Conservation (phyloP, 2,329 filamentous ascomycete species). For the Trichoderma sp. region DNA sequence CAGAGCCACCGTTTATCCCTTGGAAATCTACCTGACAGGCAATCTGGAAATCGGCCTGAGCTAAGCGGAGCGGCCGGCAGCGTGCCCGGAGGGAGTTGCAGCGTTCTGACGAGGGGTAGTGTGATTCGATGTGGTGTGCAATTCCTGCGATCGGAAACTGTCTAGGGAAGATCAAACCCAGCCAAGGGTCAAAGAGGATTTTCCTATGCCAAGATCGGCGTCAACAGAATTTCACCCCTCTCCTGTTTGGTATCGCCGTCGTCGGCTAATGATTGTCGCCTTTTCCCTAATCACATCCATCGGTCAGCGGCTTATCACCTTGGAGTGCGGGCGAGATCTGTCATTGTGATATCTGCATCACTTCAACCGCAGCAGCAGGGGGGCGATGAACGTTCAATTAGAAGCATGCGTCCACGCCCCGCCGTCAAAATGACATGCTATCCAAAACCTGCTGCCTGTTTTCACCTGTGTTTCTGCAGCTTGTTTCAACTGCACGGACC, state of each 20-base stretch:
- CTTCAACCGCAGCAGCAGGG: background rate
- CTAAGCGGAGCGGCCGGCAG: background rate
- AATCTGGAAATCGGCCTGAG: background rate
- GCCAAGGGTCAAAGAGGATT: background rate
- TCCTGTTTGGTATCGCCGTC: conserved; percentile 6
- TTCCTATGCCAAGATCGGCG: background rate
- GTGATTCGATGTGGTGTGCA: conserved; percentile 5
- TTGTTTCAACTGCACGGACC: background rate
- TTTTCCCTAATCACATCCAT: conserved; percentile 1
- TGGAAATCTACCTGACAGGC: background rate
- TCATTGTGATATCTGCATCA: background rate
- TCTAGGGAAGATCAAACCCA: conserved; percentile 12
- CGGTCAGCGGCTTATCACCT: background rate
- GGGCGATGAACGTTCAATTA: background rate
- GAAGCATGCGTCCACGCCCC: background rate
- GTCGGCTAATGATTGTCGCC: background rate
- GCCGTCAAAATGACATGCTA: background rate
- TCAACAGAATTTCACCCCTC: background rate
- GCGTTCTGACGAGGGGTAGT: background rate
- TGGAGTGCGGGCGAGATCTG: background rate
- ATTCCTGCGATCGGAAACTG: conserved; percentile 12
- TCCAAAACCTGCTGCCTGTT: background rate
- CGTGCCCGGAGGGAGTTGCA: background rate
- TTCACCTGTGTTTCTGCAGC: background rate
- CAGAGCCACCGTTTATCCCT: background rate